phyloP scores from a whole-genome alignment of 2,329 filamentous ascomycete species.

The Talaromyces sp. region DNA sequence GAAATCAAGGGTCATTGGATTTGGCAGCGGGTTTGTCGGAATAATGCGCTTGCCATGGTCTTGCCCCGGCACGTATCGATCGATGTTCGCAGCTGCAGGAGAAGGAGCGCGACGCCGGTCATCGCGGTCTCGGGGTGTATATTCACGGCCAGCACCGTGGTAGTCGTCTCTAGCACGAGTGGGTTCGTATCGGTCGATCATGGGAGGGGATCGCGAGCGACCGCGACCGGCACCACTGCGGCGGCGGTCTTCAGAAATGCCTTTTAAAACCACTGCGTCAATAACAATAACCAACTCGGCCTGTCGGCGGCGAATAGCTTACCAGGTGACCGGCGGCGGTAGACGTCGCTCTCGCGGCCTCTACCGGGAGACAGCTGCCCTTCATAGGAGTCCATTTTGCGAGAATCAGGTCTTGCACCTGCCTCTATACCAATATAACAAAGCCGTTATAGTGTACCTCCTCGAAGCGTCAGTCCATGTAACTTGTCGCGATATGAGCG shows the following conservation, averaged over 20 bases:
- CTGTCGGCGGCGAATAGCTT: conserved; percentile 16
- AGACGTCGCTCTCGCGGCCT: conserved; percentile 37
- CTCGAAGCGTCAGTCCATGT: neutral
- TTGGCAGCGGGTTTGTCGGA: conserved; percentile 53
- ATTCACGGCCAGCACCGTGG: conserved; percentile 41
- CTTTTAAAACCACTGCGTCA: neutral
- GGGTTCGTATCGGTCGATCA: conserved; percentile 62
- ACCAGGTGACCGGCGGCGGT: conserved; percentile 45
- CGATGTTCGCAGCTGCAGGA: conserved; percentile 54
- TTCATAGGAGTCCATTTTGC: conserved; percentile 44
- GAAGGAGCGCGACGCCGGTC: conserved; percentile 55
- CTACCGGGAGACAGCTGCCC: conserved; percentile 41
- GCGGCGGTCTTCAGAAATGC: conserved; percentile 37
- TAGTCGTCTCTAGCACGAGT: conserved; percentile 55
- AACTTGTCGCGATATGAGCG: neutral
- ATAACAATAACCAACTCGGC: neutral
- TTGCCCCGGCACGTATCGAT: conserved; percentile 61
- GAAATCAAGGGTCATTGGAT: conserved; percentile 59
- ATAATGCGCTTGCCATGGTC: conserved; percentile 50
- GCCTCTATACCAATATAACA: neutral
- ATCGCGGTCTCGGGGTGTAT: conserved; percentile 49
- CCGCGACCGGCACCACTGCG: conserved; percentile 34
- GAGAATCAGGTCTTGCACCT: neutral
- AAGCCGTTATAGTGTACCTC: neutral
- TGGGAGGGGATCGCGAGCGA: conserved; percentile 56